Evolutionary conservation across 495 filamentous ascomycete species (phyloP).

Genomic region (Haplographium delicatum): DNA sequence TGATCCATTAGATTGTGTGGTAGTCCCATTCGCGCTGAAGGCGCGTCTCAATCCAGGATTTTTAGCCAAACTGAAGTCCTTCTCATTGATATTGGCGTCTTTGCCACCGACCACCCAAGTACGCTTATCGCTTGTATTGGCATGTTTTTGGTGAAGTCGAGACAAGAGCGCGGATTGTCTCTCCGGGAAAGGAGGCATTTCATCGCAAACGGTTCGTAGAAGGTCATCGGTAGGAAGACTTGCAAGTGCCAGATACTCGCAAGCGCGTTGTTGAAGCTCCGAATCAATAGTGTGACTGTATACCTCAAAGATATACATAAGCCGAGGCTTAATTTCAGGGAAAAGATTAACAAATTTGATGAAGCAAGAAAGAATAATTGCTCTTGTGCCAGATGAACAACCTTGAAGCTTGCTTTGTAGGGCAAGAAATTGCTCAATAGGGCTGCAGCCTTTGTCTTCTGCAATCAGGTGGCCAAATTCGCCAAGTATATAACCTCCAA

Average conservation of each 20-base stretch:
- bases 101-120: slow-evolving; percentile 96
- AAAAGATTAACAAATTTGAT: slow-evolving; percentile 99
- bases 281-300: slow-evolving; percentile 96
- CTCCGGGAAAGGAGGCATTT: slow-evolving; percentile 99
- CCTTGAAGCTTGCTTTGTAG: slow-evolving; percentile 85
- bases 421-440: slow-evolving; percentile 95
- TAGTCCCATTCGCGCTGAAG: slow-evolving; percentile 51
- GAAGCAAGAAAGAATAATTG: slow-evolving; percentile 90
- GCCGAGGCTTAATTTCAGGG: slow-evolving; percentile 95
- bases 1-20: slow-evolving; percentile 26
- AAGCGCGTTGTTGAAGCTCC: slow-evolving; percentile 93
- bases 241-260: slow-evolving; percentile 87
- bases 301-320: slow-evolving; percentile 79
- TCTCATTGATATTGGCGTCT: slow-evolving; percentile 77
- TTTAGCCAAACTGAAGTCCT: slow-evolving; percentile 77
- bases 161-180: slow-evolving; percentile 87
- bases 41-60: slow-evolving; percentile 79
- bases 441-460: slow-evolving; percentile 88
- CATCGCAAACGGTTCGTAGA: slow-evolving; percentile 91
- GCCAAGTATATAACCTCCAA: slow-evolving; percentile 90
- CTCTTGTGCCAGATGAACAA: slow-evolving; percentile 82
- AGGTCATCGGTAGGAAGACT: slow-evolving; percentile 86
- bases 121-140: slow-evolving; percentile 83
- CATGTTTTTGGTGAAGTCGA: slow-evolving; percentile 88
- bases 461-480: slow-evolving; percentile 98